Base-by-base conservation (phyloP, 2,329 filamentous ascomycete genomes). In the Lasiodiplodia gonubiensis region DNA sequence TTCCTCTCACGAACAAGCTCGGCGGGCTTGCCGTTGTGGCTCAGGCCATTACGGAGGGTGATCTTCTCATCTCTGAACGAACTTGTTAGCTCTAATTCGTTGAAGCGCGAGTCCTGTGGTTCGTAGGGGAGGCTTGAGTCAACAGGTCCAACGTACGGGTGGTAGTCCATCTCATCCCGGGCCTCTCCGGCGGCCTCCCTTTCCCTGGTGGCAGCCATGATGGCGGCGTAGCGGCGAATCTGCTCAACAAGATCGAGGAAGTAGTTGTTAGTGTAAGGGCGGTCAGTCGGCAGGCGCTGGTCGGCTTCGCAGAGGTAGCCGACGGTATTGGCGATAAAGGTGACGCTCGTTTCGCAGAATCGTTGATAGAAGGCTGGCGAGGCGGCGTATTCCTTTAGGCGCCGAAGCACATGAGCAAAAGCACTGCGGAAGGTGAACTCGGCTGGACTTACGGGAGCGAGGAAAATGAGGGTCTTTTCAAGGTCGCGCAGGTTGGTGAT, bases 231-330 rank as follows among this genome's bases (percentile, higher is more conserved):
- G 78, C 92, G 88, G 78, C 90, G 88, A 74, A 97, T 93, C 87
- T 97, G 94, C 79, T 96, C 92, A 79, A 96, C 90, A 69, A 98
- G 89, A 83, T 98, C 94, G 82, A 97, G 90, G 79, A 97, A 97
- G 82, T 98, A 98, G 77, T 92, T 92, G 86, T 92, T 93, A 86
- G 90, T 95, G 85, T 97, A 98, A 72, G 93, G 93, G 74, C 91
- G 90, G 80, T 98, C 94, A 80, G 88, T 85, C 69, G 92, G 91
- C 78, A 92, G 89, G 72, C 90, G 90, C 82, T 94, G 92, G 79
- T 98, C 94, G 78, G 89, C 89, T 78, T 96, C 93, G 84, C 88
- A 90, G 71, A 97, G 86, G 80, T 90, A 90, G 80, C 93, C 90
- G 80, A 96, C 92, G 69, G 93, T 95, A 71, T 92, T 90, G 84